phyloP scores from a whole-genome alignment of 2,329 filamentous ascomycete species.

The Fusarium liriodendri region DNA sequence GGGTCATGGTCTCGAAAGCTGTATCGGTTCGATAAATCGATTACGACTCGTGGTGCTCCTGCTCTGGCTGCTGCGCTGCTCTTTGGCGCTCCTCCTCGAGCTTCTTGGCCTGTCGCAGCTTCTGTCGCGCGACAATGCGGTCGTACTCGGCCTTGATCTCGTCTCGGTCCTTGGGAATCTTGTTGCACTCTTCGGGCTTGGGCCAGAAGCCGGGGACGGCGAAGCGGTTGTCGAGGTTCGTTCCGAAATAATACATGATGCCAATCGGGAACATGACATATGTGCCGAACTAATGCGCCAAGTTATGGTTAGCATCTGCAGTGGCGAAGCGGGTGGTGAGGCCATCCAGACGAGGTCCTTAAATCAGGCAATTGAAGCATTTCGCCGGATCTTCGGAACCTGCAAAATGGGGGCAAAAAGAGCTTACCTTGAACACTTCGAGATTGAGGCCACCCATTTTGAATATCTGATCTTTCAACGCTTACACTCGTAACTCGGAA shows the following conservation, averaged over 20 bases:
- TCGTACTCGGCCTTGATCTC: constrained; percentile 87
- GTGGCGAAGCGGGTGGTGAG: not conserved
- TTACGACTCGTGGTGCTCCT: constrained; percentile 28
- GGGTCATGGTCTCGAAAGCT: constrained; percentile 10
- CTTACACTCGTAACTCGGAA: constrained; percentile 6
- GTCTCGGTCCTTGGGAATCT: constrained; percentile 79
- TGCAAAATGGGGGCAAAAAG: not conserved
- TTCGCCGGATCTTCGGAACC: not conserved
- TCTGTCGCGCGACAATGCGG: constrained; percentile 71
- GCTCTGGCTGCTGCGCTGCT: constrained; percentile 34
- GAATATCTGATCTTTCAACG: constrained; percentile 9
- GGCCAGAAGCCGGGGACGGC: constrained; percentile 94
- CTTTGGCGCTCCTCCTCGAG: constrained; percentile 50
- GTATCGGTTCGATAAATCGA: not conserved
- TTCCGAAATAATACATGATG: constrained; percentile 99
- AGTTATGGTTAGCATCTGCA: constrained; percentile 8
- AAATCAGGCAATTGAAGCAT: not conserved
- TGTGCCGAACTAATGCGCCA: constrained; percentile 82
- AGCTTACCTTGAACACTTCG: constrained; percentile 89
- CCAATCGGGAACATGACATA: constrained; percentile 99
- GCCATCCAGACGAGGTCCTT: not conserved
- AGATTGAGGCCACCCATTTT: constrained; percentile 85
- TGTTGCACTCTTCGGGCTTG: constrained; percentile 79
- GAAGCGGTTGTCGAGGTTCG: constrained; percentile 95
- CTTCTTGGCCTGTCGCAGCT: constrained; percentile 77